These are phyloP conservation scores for Metschnikowia hibisci DNA, from an alignment of 805 yeast species.

Conservation along the genomic window DNA sequence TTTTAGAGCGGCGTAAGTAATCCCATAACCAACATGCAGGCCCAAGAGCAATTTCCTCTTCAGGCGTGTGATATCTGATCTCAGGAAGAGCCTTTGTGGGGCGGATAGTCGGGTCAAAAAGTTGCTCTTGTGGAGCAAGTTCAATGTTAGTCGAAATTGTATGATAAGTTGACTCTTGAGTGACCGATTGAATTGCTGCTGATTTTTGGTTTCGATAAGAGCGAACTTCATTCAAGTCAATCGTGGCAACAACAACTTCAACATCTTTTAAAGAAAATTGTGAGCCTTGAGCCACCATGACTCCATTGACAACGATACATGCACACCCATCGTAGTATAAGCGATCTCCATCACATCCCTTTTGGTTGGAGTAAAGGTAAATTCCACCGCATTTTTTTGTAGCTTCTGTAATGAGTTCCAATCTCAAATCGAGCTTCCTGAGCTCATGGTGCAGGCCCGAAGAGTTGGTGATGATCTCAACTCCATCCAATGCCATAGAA, in stretches of 20 bases:
- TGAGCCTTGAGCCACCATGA: slow-evolving; percentile 86
- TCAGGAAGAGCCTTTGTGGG: slow-evolving; percentile 50
- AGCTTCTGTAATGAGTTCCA: slow-evolving; percentile 84
- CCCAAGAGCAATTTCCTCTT: slow-evolving; percentile 95
- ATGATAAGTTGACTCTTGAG: slow-evolving; percentile 42
- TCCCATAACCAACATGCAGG: slow-evolving; percentile 99
- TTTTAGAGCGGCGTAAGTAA: slow-evolving; percentile 83
- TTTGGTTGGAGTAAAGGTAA: slow-evolving; percentile 88
- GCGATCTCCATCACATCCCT: slow-evolving; percentile 98
- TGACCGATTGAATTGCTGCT: slow-evolving; percentile 68
- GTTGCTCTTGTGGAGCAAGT: slow-evolving; percentile 54
- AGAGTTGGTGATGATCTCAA: slow-evolving; percentile 94
- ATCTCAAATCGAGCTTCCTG: slow-evolving; percentile 79
- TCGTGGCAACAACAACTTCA: slow-evolving; percentile 93
- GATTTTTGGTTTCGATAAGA: slow-evolving; percentile 73
- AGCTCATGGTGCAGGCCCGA: slow-evolving; percentile 98
- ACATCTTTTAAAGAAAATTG: slow-evolving; percentile 90
- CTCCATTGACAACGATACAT: slow-evolving; percentile 85
- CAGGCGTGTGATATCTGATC: slow-evolving; percentile 72
- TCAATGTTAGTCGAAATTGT: slow-evolving; percentile 62
- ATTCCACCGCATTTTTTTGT: slow-evolving; percentile 96
- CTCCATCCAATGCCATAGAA: slow-evolving; percentile 88
- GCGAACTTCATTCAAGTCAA: slow-evolving; percentile 88
- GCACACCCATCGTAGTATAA: slow-evolving; percentile 97
- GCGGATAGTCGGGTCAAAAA: slow-evolving; percentile 55